phyloP scores from a whole-genome alignment of 208 protist genomes.

The Endotrypanum monterogeii region DNA sequence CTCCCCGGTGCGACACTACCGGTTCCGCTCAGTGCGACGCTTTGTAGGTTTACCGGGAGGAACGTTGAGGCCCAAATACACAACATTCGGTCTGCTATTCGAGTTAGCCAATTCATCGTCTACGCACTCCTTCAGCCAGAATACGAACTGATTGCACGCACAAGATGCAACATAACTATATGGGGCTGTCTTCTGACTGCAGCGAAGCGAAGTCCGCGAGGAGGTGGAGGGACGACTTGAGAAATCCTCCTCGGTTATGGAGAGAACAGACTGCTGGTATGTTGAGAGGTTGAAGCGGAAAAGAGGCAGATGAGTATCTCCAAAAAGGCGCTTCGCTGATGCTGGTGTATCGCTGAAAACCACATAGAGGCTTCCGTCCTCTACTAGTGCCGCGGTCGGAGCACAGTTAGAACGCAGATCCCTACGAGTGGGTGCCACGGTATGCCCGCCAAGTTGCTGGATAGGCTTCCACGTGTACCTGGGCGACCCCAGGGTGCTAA shows the following conservation, averaged over 20 bases:
- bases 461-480: constrained; percentile 4
- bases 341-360: neutral
- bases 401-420: neutral
- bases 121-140: constrained; percentile 5
- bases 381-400: constrained; percentile 9
- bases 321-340: neutral
- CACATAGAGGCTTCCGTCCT: constrained; percentile 7
- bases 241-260: neutral
- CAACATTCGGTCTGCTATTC: constrained; percentile 3
- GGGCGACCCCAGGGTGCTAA: neutral
- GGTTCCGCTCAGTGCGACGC: constrained; percentile 12
- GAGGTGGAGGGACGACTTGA: neutral
- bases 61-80: constrained; percentile 10
- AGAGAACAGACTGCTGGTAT: constrained; percentile 1
- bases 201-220: neutral
- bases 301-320: neutral
- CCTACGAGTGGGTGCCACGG: neutral
- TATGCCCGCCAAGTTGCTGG: constrained; percentile 2
- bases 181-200: neutral
- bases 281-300: constrained; percentile 18
- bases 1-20: neutral
- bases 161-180: constrained; percentile 6
- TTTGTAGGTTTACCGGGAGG: constrained; percentile 3
- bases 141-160: constrained; percentile 14
- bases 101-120: neutral